Conservation (phyloP, 163 green algal genomes). For the Smithsoniella earleae region DNA sequence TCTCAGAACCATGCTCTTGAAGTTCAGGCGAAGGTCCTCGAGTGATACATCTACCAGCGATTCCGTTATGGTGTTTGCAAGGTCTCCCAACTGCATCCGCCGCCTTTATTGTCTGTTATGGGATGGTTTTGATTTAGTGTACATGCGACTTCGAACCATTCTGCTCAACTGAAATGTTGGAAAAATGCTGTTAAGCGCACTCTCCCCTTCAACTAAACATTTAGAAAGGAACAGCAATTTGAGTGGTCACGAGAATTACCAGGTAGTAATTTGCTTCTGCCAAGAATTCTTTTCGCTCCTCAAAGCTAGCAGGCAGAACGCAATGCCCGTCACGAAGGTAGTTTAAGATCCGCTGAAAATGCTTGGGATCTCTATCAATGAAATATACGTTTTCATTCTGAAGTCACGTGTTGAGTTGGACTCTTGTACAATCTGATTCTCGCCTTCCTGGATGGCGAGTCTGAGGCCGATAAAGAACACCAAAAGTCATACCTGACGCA, state of each 20-base stretch:
- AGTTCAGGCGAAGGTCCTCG: neutral
- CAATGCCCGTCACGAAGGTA: constrained; percentile 13
- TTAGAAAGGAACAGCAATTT: no score
- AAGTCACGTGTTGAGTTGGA: no score
- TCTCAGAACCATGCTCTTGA: constrained; percentile 9
- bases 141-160: no score
- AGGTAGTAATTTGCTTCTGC: neutral
- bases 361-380: constrained; percentile 11
- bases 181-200: no score
- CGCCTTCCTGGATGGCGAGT: neutral
- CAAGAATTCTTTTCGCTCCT: constrained; percentile 17
- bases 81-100: constrained; percentile 6
- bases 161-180: no score
- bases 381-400: constrained; percentile 22
- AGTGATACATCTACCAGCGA: neutral
- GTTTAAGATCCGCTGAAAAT: constrained; percentile 27
- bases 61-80: neutral
- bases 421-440: no score
- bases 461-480: neutral
- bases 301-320: neutral
- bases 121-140: no score
- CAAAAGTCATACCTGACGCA: neutral
- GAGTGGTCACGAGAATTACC: no score
- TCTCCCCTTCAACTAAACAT: no score
- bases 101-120: no score